These are phyloP conservation scores for Penicillium manginii DNA, from an alignment of 495 filamentous ascomycete genomes.

Conservation along the genomic window DNA sequence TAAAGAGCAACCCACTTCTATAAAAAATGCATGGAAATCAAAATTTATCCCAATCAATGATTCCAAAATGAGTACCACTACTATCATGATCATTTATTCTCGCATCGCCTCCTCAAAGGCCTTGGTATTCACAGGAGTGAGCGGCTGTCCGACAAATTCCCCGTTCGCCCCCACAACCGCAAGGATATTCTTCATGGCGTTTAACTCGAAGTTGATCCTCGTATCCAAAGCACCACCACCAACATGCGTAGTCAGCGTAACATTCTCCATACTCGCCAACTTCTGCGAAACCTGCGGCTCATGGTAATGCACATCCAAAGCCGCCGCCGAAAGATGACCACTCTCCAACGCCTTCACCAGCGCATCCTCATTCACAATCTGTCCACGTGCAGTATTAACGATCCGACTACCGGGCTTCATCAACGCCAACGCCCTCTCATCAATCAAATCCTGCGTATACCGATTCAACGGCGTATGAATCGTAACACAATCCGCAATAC, in stretches of 20 bases:
- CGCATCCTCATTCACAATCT: constrained; percentile 68
- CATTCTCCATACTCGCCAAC: constrained; percentile 24
- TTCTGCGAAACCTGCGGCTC: constrained; percentile 44
- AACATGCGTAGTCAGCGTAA: constrained; percentile 26
- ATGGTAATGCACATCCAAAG: constrained; percentile 66
- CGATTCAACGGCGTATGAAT: constrained; percentile 60
- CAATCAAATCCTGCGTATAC: constrained; percentile 46
- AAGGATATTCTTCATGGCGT: constrained; percentile 26
- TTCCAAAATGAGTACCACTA: neutral
- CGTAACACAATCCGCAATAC: constrained; percentile 60
- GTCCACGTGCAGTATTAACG: constrained; percentile 69
- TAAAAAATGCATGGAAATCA: neutral
- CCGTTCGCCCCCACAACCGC: constrained; percentile 21
- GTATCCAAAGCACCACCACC: constrained; percentile 23
- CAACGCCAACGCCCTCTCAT: constrained; percentile 41
- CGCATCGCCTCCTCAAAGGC: constrained; percentile 18
- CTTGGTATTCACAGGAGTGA: constrained; percentile 26
- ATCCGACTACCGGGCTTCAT: constrained; percentile 60
- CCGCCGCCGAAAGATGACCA: constrained; percentile 53
- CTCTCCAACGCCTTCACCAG: constrained; percentile 61
- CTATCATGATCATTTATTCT: neutral
- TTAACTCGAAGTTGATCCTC: constrained; percentile 25
- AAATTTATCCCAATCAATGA: neutral
- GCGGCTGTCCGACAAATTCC: constrained; percentile 18
- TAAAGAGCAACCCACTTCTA: neutral